A percentile compares a stretch with the other conserved stretches of the same genome.
Evolutionary conservation across 2,329 filamentous ascomycete species (phyloP).

Genomic region (Talaromyces rugulosus): DNA sequence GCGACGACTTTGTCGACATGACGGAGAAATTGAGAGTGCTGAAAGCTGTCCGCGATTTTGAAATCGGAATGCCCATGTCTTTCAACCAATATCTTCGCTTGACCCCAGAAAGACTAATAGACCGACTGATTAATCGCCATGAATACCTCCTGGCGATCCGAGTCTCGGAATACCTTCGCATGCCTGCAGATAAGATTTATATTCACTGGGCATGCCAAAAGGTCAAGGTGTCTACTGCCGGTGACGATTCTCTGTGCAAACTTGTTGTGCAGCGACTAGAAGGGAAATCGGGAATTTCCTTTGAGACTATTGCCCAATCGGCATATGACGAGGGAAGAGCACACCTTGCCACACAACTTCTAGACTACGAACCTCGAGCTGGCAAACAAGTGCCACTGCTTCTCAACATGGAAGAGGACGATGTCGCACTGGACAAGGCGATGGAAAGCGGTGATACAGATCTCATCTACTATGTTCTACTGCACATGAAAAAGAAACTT

Average conservation of each 20-base stretch:
- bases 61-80: conserved; percentile 82
- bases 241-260: conserved; percentile 82
- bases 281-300: conserved; percentile 88
- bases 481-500: conserved; percentile 84
- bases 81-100: conserved; percentile 92
- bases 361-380: conserved; percentile 90
- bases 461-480: conserved; percentile 80
- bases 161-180: conserved; percentile 78
- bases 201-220: conserved; percentile 97
- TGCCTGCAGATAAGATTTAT: conserved; percentile 86
- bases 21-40: conserved; percentile 89
- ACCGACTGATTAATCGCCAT: conserved; percentile 78
- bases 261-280: conserved; percentile 81
- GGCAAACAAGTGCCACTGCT: conserved; percentile 95
- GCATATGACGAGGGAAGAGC: conserved; percentile 91
- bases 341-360: conserved; percentile 80
- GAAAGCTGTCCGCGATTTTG: conserved; percentile 87
- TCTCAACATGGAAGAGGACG: conserved; percentile 91
- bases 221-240: conserved; percentile 75
- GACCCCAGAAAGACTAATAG: conserved; percentile 82
- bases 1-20: conserved; percentile 98
- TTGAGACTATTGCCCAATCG: conserved; percentile 86
- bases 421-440: conserved; percentile 90
- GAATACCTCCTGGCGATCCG: conserved; percentile 88
- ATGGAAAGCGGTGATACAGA: conserved; percentile 95